phyloP scores from a whole-genome alignment of 768 basidiomycete species.

The Terana coerulea region DNA sequence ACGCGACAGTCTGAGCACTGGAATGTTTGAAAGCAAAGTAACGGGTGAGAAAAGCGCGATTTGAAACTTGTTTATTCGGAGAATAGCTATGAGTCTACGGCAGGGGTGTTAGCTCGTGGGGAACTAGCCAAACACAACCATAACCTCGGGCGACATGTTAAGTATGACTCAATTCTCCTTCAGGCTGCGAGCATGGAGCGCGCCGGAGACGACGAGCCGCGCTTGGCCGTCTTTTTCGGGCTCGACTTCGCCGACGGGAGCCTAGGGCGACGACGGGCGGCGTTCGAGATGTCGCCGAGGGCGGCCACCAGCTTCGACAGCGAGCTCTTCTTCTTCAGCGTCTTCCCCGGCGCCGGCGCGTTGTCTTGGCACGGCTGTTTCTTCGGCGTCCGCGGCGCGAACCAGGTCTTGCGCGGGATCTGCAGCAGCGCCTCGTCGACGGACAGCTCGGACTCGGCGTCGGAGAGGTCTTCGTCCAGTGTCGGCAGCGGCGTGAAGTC shows the following conservation, averaged over 20 bases:
- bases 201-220: too few relatives aligned
- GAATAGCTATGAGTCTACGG: too few relatives aligned
- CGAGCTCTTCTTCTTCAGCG: not conserved
- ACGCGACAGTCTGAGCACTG: too few relatives aligned
- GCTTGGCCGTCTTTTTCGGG: not conserved
- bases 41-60: too few relatives aligned
- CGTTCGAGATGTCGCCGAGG: slow-evolving; percentile 2
- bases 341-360: not conserved
- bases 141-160: too few relatives aligned
- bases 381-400: not conserved
- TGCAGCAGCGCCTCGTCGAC: not conserved
- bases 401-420: slow-evolving; percentile 1
- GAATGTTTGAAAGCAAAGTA: too few relatives aligned
- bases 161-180: not conserved
- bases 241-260: not conserved
- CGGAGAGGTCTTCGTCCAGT: not conserved
- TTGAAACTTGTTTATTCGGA: too few relatives aligned
- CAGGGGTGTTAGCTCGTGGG: too few relatives aligned
- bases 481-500: not conserved
- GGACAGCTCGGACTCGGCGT: too few relatives aligned
- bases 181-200: not conserved
- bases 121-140: too few relatives aligned
- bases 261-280: not conserved
- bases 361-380: not conserved
- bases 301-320: not conserved